Percentiles rank a stretch among this genome's conserved stretches.
Conservation (phyloP, 495 filamentous ascomycete genomes). For the Penicillium herquei region DNA sequence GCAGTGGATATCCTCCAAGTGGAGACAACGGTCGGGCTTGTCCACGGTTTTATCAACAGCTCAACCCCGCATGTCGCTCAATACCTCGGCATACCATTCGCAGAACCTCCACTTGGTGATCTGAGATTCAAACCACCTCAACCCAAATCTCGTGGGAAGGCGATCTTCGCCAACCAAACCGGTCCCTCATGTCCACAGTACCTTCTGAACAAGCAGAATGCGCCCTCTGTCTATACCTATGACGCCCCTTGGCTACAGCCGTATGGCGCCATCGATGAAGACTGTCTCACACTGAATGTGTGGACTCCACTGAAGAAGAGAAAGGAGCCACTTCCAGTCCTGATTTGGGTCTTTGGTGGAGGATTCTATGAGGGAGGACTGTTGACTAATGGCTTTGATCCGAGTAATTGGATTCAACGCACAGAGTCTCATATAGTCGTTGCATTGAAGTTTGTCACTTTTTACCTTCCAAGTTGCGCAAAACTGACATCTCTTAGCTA, state of each 20-base stretch:
- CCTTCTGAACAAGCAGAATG: too few species aligned
- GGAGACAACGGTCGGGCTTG: neutral
- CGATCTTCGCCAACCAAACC: too few species aligned
- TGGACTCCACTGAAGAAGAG: constrained; percentile 15
- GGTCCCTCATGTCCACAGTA: too few species aligned
- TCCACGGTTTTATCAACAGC: neutral
- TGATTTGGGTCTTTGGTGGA: constrained; percentile 11
- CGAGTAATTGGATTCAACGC: constrained; percentile 12
- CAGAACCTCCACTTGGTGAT: constrained; percentile 17
- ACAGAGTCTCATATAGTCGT: constrained; percentile 15
- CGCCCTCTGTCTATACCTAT: constrained; percentile 6
- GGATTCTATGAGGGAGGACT: constrained; percentile 10
- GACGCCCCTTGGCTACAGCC: constrained; percentile 6
- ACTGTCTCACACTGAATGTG: constrained; percentile 37
- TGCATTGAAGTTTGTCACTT: constrained; percentile 7
- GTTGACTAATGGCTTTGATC: constrained; percentile 4
- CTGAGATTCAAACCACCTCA: constrained; percentile 17
- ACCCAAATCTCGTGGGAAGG: neutral
- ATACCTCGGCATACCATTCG: constrained; percentile 35
- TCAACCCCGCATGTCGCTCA: constrained; percentile 24
- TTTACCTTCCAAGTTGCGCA: neutral
- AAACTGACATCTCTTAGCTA: constrained; percentile 2
- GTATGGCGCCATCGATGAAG: constrained; percentile 18
- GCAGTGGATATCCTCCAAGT: too few species aligned
- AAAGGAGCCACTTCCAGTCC: constrained; percentile 9